Base-by-base conservation (phyloP, 2,329 filamentous ascomycete species). In the Sodiomyces alkalinus region DNA sequence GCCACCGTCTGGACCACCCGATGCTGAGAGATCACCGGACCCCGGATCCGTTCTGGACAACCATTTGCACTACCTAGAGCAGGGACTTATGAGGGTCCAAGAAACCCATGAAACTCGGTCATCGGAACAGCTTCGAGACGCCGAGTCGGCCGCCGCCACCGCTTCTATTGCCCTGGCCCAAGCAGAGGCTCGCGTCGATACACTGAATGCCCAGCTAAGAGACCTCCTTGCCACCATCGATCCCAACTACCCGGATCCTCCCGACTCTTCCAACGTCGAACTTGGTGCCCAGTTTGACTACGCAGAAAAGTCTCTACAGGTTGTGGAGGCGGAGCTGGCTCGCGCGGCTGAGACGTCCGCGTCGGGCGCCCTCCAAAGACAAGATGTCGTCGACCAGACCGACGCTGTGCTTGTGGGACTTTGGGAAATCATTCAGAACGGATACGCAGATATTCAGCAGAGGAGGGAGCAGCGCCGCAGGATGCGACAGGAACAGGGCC, bases 1-100 rank as follows among this genome's bases (percentile, higher is more conserved):
- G 6, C 59, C 63, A 1, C 61, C 64, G 0, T 39, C 48, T 11
- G 47, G 44, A 9, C 47, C 40, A 16, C 10, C 29, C 35, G 17
- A 30, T 32, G 14, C 40, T 39, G 41, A 40, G n/a, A 21, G 34
- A 43, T 41, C 21, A 47, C 34, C 39, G 7, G 56, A 62, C 28
- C 50, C 64, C 10, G 59, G 58, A 6, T 56, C 61, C 12, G 52
- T 61, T 31, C 48, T 76, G 14, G 49, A 50, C 17, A 56, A 45
- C 21, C 77, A 86, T 43, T 51, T 90, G 13, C 69, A 76, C 22
- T 86, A 83, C 41, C 58, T 92, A 3, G 73, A 80, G 33, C 67
- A 68, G 40, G 70, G 71, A 2, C 53, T 90, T 18, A 55, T 61
- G 17, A 62, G 64, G 7, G 65, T 86, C 8, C 59, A 62, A 20